Evolutionary conservation across 306 rosid genomes (phyloP).

Genomic region (Malus fusca): DNA sequence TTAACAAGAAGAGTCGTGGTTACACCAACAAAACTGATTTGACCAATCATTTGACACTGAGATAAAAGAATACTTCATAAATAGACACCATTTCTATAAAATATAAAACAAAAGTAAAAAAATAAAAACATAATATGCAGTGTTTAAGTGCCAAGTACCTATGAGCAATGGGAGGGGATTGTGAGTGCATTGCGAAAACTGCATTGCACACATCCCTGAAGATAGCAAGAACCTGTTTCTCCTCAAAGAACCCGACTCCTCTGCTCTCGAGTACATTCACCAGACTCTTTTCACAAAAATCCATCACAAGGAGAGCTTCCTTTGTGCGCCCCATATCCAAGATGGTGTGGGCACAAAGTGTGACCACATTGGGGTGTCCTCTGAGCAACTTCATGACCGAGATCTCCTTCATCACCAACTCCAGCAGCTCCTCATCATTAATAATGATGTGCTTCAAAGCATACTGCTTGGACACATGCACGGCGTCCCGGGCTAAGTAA

Average conservation of each 20-base stretch:
- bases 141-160: constrained; percentile 40
- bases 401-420: constrained; percentile 78
- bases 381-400: constrained; percentile 65
- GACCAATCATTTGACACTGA: background rate
- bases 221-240: constrained; percentile 67
- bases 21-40: background rate
- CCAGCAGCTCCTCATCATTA: constrained; percentile 82
- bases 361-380: constrained; percentile 91
- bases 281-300: constrained; percentile 82
- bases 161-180: constrained; percentile 89
- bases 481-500: constrained; percentile 79
- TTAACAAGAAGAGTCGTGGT: background rate
- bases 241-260: constrained; percentile 84
- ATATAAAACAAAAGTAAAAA: background rate
- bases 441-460: constrained; percentile 93
- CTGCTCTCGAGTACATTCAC: constrained; percentile 83
- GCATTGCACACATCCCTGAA: constrained; percentile 93
- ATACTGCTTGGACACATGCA: constrained; percentile 77
- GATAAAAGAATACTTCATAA: background rate
- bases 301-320: constrained; percentile 93
- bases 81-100: background rate
- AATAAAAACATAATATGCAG: background rate
- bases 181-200: constrained; percentile 91
- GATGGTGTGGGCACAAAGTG: constrained; percentile 66
- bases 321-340: constrained; percentile 90